These are phyloP conservation scores for Suillus subluteus DNA, from an alignment of 768 basidiomycete species.

Conservation along the genomic window DNA sequence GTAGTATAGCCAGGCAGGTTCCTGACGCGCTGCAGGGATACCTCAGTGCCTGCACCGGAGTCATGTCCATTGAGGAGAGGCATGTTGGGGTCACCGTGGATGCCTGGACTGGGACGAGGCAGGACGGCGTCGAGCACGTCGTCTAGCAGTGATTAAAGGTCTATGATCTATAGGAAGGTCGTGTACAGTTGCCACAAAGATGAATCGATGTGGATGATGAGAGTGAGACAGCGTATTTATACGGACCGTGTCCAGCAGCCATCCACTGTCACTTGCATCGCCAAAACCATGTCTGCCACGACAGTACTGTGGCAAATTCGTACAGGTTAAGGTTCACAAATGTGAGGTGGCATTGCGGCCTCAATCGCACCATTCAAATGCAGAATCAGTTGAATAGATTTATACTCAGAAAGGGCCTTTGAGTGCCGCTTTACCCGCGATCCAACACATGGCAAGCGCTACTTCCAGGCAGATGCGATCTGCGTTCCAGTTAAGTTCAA, in stretches of 20 bases:
- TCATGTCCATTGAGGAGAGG: constrained; percentile 19
- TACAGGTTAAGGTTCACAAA: background rate
- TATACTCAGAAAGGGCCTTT: background rate
- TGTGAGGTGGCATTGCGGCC: constrained; percentile 3
- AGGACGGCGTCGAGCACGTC: constrained; percentile 14
- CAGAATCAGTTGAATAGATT: background rate
- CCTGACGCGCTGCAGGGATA: constrained; percentile 63
- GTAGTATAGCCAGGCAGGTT: constrained; percentile 89
- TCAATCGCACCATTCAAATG: constrained; percentile 1
- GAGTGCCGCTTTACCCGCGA: background rate
- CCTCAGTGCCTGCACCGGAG: constrained; percentile 42
- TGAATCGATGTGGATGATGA: background rate
- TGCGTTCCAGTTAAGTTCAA: constrained; percentile 57
- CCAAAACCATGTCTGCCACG: constrained; percentile 6
- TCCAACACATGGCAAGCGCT: constrained; percentile 60
- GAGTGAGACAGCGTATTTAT: constrained; percentile 27
- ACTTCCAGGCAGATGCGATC: constrained; percentile 75
- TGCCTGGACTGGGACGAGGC: background rate
- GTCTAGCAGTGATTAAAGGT: too few relatives aligned
- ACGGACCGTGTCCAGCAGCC: constrained; percentile 3
- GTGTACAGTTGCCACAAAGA: background rate
- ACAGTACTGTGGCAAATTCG: background rate
- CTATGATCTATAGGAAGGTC: constrained; percentile 2
- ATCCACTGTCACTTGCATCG: background rate
- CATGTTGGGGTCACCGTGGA: constrained; percentile 6